Conservation (phyloP, 2,329 filamentous ascomycete species). For the Herpomyces periplanetae region DNA sequence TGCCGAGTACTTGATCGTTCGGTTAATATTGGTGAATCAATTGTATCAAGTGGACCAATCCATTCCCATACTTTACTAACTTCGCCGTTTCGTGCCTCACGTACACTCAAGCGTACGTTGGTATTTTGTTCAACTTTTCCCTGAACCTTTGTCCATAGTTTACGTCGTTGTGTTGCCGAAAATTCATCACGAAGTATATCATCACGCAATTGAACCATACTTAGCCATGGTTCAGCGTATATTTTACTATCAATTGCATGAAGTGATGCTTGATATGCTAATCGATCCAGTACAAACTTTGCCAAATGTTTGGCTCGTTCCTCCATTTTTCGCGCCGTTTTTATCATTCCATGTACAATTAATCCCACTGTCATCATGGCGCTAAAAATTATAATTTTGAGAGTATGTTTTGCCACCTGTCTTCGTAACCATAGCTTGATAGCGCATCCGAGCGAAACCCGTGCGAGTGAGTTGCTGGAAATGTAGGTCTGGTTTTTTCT, state of each 20-base stretch:
- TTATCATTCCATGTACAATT: constrained; percentile 1
- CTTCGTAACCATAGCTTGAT: constrained; percentile 35
- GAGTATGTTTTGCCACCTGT: constrained; percentile 50
- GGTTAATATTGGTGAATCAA: too few relatives aligned
- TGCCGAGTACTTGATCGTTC: too few relatives aligned
- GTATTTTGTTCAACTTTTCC: constrained; percentile 67
- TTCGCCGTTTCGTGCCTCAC: constrained; percentile 19
- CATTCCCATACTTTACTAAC: constrained; percentile 25
- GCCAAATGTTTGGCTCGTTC: constrained; percentile 47
- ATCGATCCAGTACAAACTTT: constrained; percentile 37
- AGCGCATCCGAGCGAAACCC: constrained; percentile 50
- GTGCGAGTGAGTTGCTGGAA: constrained; percentile 73
- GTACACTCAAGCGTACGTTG: constrained; percentile 46
- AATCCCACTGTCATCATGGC: constrained; percentile 5
- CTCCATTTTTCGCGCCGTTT: constrained; percentile 11
- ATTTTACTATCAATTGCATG: constrained; percentile 20
- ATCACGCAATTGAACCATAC: constrained; percentile 56
- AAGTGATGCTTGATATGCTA: constrained; percentile 48
- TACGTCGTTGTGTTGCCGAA: constrained; percentile 28
- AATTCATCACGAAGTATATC: constrained; percentile 57
- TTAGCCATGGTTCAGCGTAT: constrained; percentile 36
- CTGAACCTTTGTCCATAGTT: constrained; percentile 45
- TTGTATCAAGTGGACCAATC: constrained; percentile 17
- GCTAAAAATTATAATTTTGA: constrained; percentile 30
- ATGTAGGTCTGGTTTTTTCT: too few relatives aligned